A percentile compares a stretch with the other conserved stretches of the same genome.
Conservation (phyloP, 345 rosid species). For the Schrenkiella parvula region DNA sequence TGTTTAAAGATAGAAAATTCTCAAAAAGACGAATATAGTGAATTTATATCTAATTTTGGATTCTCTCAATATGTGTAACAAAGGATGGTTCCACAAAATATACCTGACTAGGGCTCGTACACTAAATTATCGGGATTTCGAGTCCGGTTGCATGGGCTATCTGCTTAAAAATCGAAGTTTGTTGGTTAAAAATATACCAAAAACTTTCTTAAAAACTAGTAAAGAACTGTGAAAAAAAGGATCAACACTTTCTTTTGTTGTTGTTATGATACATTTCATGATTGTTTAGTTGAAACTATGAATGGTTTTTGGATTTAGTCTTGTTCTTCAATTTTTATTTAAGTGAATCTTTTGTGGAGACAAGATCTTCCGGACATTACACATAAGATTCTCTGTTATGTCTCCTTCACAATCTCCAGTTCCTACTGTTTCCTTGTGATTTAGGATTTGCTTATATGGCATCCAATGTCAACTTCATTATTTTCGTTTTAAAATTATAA, state of each 20-base stretch:
- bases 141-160: neutral
- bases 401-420: slow-evolving; percentile 3
- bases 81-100: neutral
- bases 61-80: neutral
- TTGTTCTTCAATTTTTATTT: neutral
- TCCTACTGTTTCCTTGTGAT: slow-evolving; percentile 7
- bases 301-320: neutral
- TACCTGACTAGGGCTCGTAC: neutral
- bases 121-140: neutral
- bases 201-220: neutral
- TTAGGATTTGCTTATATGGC: slow-evolving; percentile 12
- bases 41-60: neutral
- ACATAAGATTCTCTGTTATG: slow-evolving; percentile 10
- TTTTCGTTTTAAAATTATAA: neutral
- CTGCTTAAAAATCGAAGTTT: too few relatives aligned
- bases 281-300: neutral
- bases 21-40: neutral
- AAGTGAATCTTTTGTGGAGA: neutral
- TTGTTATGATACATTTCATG: neutral
- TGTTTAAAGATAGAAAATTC: too few relatives aligned
- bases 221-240: too few relatives aligned
- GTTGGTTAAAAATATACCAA: too few relatives aligned
- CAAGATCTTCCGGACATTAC: slow-evolving; percentile 1
- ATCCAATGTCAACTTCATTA: slow-evolving; percentile 21
- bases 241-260: neutral